A percentile compares a stretch with the other conserved stretches of the same genome.
Conservation (phyloP, 768 basidiomycete genomes). For the Tulasnella sp. region DNA sequence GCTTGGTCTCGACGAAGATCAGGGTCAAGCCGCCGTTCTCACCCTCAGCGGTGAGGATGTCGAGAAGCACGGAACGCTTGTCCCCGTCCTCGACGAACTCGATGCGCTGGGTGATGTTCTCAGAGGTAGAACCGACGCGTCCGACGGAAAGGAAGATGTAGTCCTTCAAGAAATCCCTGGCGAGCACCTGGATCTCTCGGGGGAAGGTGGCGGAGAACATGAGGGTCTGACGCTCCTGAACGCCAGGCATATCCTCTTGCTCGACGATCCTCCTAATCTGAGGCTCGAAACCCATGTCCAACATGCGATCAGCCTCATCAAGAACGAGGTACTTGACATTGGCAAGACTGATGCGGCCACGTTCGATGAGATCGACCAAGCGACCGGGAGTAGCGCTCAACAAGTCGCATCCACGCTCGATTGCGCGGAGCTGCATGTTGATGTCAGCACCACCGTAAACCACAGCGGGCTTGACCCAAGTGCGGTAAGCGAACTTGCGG, state of each 20-base stretch:
- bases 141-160: slow-evolving; percentile 99
- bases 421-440: slow-evolving; percentile 82
- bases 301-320: slow-evolving; percentile 99
- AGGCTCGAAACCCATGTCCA: slow-evolving; percentile 99
- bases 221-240: slow-evolving; percentile 86
- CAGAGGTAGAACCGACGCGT: slow-evolving; percentile 95
- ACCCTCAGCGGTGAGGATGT: slow-evolving; percentile 76
- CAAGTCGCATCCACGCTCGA: slow-evolving; percentile 95
- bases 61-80: slow-evolving; percentile 93
- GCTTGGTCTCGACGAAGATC: slow-evolving; percentile 98
- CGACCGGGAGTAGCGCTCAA: slow-evolving; percentile 96
- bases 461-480: slow-evolving; percentile 98
- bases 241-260: slow-evolving; percentile 97
- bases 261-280: slow-evolving; percentile 98
- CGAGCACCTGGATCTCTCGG: slow-evolving; percentile 94
- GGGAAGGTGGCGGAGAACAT: slow-evolving; percentile 99
- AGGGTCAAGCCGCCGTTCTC: slow-evolving; percentile 69
- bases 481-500: slow-evolving; percentile 97
- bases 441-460: slow-evolving; percentile 99
- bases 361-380: slow-evolving; percentile 96
- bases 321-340: slow-evolving; percentile 98
- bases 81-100: slow-evolving; percentile 97
- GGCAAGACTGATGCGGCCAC: slow-evolving; percentile 90
- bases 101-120: slow-evolving; percentile 99
- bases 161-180: slow-evolving; percentile 93